Evolutionary conservation across 805 yeast genomes (phyloP).

Genomic region (Starmerella vaccinii): DNA sequence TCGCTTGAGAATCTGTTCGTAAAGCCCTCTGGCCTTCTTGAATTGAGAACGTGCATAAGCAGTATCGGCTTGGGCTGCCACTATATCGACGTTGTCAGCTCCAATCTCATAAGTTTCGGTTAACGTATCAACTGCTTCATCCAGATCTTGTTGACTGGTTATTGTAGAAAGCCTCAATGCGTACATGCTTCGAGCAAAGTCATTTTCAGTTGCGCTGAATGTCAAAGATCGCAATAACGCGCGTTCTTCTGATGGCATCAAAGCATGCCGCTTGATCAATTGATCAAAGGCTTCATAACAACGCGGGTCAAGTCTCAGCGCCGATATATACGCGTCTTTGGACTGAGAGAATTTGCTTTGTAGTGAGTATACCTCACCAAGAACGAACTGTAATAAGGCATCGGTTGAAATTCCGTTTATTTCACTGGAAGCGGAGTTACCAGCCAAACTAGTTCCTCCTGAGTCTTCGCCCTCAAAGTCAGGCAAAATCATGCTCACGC

Average conservation of each 20-base stretch:
- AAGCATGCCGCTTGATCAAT: conserved; percentile 55
- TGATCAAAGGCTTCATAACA: conserved; percentile 89
- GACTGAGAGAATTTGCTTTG: conserved; percentile 80
- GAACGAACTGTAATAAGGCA: conserved; percentile 71
- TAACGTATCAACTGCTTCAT: conserved; percentile 56
- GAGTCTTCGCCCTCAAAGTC: conserved; percentile 14
- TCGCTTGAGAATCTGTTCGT: conserved; percentile 41
- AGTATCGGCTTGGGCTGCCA: conserved; percentile 58
- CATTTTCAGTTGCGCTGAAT: conserved; percentile 66
- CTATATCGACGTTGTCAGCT: conserved; percentile 52
- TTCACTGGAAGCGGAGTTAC: conserved; percentile 17
- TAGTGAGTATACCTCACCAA: conserved; percentile 74
- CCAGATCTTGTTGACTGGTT: conserved; percentile 42
- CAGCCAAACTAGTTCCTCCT: background rate
- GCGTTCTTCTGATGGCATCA: conserved; percentile 59
- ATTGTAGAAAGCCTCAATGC: conserved; percentile 67
- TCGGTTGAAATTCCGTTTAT: conserved; percentile 84
- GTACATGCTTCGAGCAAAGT: conserved; percentile 66
- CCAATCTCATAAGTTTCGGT: conserved; percentile 62
- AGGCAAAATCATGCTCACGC: conserved; percentile 18
- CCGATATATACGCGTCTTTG: conserved; percentile 76
- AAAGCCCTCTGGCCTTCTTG: conserved; percentile 60
- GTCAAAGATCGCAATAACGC: conserved; percentile 45
- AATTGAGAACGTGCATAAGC: conserved; percentile 68
- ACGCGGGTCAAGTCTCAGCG: conserved; percentile 75